Base-by-base conservation (phyloP, 1,139 yeast species). In the Blastobotrys apis region DNA sequence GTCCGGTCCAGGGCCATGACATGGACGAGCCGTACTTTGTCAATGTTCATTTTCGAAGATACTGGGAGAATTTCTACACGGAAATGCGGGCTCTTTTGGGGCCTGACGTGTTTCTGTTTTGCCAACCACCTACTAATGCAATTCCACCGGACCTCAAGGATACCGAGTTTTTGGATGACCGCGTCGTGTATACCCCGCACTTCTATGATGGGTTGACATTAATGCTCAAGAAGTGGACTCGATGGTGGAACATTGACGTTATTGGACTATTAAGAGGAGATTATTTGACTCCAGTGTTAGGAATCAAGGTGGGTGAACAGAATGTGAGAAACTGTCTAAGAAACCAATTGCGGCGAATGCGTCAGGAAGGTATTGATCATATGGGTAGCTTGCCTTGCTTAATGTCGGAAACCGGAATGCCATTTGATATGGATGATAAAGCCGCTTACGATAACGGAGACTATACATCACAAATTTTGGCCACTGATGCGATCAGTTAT, bases 381-480 rank as follows among this genome's bases (percentile, higher is more conserved):
- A 63, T 86, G 48, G 95, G 95, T 1, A 42, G 57, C 1, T 68
- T 84, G 9, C 95, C 95, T 0, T 74, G 83, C 4, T 66, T 86
- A 39, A 81, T 87, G 77, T 78, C 94, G 0, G 96, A 87, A 62
- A 86, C 92, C 1, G 96, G 96, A 1, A 84, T 86, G 85, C 96
- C 96, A 3, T 84, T 83, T 64, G 95, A 87, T 62, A 83, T 87
- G 94, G 88, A 86, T 59, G 72, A 77, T 45, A 83, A 82, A 54
- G 69, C 65, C 34, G 81, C 95, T 0, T 85, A 76, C 57, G 60
- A 64, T 3, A 72, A 70, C 48, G 84, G 85, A 0, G 75, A 77
- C 49, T 86, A 78, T 58, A 65, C 72, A 9, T 74, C 86, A 0
- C 96, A 87, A 57, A 81, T 82, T 2, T 69, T 75, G 17, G 95